Evolutionary conservation across 163 green algal species (phyloP), one percentile per base, ranked within the genome.

Genomic region (Scenedesmus sp.): DNA sequence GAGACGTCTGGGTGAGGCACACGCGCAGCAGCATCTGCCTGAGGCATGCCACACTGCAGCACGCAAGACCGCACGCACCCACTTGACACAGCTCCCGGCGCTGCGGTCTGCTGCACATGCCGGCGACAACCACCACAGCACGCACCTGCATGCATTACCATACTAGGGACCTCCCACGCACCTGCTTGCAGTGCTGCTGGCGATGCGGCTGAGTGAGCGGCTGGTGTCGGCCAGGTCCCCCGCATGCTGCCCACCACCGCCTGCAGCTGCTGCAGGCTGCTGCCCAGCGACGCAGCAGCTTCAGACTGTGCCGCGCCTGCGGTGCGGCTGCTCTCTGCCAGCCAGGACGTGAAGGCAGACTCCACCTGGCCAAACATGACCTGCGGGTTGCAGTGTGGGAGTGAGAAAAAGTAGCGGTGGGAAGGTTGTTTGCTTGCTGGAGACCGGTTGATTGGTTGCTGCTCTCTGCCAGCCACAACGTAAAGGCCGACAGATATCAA

Each of bases 281-380:
- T n/a, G 35, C 20, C 76, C 12, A 92, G 88, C n/a, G 44, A 56
- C 13, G 81, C 40, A 1, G 81, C 76, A 13, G 88, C 88, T 0
- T 83, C 65, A 20, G 18, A 33, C 68, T 88, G 81, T 10, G 40
- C 37, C 24, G 46, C 44, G 22, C 35, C 20, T 18, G 83, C 56
- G 1, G 49, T 51, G 20, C 42, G 42, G 26, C 65, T 87, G 78
- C 87, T 91, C 33, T 92, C 88, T 24, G 81, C 68, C 56, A 89
- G 44, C 88, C 76, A 89, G 6, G 70, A 51, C 0, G 35, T 85
- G 83, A 94, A 86, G 26, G 92, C 91, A 4, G 82, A 83, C 91
- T 96, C 93, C 37, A 96, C 91, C 83, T 95, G 90, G 35, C 72
- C 80, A 87, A 94, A 96, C 91, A 94, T 94, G n/a, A 86, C 78